A percentile compares a stretch with the other conserved stretches of the same genome.
Conservation (phyloP, 768 basidiomycete genomes). For the Strobilomyces confusus region DNA sequence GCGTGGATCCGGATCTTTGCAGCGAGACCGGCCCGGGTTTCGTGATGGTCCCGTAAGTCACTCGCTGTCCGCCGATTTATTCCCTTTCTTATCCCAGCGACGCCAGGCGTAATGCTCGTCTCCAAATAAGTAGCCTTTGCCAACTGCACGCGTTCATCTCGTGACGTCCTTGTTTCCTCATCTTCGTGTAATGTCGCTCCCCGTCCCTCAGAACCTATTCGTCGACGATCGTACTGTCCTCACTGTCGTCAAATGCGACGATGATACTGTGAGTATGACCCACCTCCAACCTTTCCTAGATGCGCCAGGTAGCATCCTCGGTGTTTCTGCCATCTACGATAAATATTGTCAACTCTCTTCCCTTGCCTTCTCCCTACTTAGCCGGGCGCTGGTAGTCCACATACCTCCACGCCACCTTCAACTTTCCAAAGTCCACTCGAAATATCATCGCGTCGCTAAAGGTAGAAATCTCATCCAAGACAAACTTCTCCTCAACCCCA, state of each 20-base stretch:
- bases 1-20: neutral
- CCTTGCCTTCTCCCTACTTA: conserved; percentile 39
- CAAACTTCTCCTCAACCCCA: conserved; percentile 29
- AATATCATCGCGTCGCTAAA: neutral
- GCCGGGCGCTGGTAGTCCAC: conserved; percentile 35
- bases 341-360: conserved; percentile 30
- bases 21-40: no score
- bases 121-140: no score
- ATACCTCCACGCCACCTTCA: conserved; percentile 18
- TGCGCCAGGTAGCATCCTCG: conserved; percentile 27
- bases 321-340: conserved; percentile 43
- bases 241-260: conserved; percentile 25
- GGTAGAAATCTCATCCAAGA: conserved; percentile 28
- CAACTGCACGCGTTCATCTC: no score
- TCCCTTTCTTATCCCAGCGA: neutral
- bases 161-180: neutral
- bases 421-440: neutral
- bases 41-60: no score
- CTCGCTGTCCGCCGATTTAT: conserved; percentile 7
- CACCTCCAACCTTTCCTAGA: conserved; percentile 30
- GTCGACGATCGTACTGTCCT: conserved; percentile 21
- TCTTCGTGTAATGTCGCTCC: conserved; percentile 15
- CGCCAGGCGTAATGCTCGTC: neutral
- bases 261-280: conserved; percentile 20
- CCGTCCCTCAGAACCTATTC: conserved; percentile 35